Evolutionary conservation across 208 protist genomes (phyloP).

Genomic region (Wallacemonas sp.): DNA sequence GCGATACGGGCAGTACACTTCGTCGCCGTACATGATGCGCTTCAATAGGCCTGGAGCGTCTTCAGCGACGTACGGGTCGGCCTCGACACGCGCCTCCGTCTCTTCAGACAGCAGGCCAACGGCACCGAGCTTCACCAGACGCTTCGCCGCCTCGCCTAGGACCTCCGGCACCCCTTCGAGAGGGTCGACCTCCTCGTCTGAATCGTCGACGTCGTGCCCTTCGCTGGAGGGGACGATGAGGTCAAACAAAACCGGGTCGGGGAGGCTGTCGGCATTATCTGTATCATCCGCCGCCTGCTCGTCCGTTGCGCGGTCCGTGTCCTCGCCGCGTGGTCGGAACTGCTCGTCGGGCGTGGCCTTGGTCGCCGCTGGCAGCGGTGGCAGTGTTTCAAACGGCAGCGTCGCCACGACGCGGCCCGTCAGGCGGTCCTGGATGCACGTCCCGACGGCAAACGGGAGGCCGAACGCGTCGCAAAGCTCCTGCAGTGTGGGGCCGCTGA

Average conservation of each 20-base stretch:
- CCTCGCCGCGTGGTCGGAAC: constrained; percentile 16
- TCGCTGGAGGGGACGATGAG: constrained; percentile 23
- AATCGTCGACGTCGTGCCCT: constrained; percentile 16
- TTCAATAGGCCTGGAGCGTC: constrained; percentile 50
- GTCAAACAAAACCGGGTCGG: constrained; percentile 26
- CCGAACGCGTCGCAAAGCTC: constrained; percentile 76
- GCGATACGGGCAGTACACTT: constrained; percentile 76
- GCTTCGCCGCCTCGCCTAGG: constrained; percentile 43
- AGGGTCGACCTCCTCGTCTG: constrained; percentile 13
- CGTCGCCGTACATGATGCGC: constrained; percentile 59
- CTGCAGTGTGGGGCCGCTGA: constrained; percentile 42
- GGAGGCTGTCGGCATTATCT: constrained; percentile 4
- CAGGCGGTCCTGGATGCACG: constrained; percentile 48
- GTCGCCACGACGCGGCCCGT: constrained; percentile 68
- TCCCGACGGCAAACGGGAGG: constrained; percentile 39
- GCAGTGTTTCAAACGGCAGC: constrained; percentile 70
- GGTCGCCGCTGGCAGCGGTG: constrained; percentile 10
- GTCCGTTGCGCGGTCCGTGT: constrained; percentile 6
- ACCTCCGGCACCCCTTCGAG: constrained; percentile 12
- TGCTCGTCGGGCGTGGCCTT: constrained; percentile 19
- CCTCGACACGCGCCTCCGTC: constrained; percentile 21
- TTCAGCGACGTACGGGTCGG: constrained; percentile 45
- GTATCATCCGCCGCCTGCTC: constrained; percentile 9
- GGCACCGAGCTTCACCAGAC: constrained; percentile 70
- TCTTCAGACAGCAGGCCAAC: constrained; percentile 60